Evolutionary conservation across 345 rosid species (phyloP).

Genomic region (Gossypium sturtianum): DNA sequence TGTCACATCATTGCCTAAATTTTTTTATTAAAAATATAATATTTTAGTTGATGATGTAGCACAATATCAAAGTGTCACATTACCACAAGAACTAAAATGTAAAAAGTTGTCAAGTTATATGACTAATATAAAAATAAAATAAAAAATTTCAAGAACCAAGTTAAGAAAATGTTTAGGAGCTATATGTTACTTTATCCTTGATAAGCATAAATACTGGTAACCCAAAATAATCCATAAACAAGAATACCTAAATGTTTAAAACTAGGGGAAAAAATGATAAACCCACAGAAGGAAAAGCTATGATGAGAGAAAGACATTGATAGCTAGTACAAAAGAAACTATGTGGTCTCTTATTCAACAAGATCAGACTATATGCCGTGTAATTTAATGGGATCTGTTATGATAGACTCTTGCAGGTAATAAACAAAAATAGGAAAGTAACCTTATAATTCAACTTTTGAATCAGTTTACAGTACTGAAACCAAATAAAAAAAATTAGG

Average conservation of each 20-base stretch:
- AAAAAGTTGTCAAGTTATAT: too few species aligned
- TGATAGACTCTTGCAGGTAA: not conserved
- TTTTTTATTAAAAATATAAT: too few species aligned
- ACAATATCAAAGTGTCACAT: too few species aligned
- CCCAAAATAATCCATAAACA: not conserved
- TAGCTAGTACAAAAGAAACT: not conserved
- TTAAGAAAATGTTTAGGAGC: too few species aligned
- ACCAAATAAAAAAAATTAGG: not conserved
- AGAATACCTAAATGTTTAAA: not conserved
- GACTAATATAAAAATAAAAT: too few species aligned
- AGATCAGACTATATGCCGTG: not conserved
- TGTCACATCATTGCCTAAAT: too few species aligned
- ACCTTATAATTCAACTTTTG: slow-evolving; percentile 1
- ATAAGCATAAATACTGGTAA: too few species aligned
- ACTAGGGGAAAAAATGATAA: not conserved
- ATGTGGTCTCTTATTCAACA: not conserved
- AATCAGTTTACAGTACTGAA: slow-evolving; percentile 1
- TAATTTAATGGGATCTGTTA: not conserved
- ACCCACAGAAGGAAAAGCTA: not conserved
- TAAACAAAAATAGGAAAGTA: not conserved
- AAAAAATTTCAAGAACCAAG: too few species aligned
- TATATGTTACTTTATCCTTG: too few species aligned
- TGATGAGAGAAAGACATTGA: not conserved
- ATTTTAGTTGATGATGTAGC: too few species aligned
- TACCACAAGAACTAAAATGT: too few species aligned